Evolutionary conservation across 495 filamentous ascomycete genomes (phyloP), one percentile per base, ranked within the genome.

Genomic region (Thozetella sp.): DNA sequence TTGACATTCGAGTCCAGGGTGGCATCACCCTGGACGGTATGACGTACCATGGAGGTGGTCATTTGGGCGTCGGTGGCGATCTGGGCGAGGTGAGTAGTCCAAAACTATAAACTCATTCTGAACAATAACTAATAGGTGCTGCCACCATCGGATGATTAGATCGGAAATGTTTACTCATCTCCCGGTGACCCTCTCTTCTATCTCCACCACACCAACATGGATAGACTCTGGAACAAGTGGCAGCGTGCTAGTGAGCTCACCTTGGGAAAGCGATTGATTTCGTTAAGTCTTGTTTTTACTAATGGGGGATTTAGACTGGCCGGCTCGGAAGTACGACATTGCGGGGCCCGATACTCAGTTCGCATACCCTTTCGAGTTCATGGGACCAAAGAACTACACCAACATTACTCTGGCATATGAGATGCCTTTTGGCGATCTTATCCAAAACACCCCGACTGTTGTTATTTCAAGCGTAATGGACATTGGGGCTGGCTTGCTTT

Each of bases 141-240:
- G 30, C 30, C 30, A 6, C 15, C 15, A 37, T 37, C 30, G 15
- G 6, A 6, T 15, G 30, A 37, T 37, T 10, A 76, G 58, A 65
- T 67, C 53, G 37, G 57, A 17, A 64, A 71, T 46, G 62, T 66
- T 45, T 70, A 63, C 54, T 66, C 65, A 1, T 68, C 66, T 2
- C 68, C 68, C 23, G 71, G 72, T 11, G 85, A 88, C 57, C 85
- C 84, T 3, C 64, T 83, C 0, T 86, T 87, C 63, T 83, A 80
- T 63, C 74, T 86, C 55, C 84, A 88, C 63, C 83, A 87, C 60
- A 74, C 73, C 3, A 75, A 84, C 62, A 64, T 88, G 1, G 85
- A 86, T 64, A 76, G 83, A 0, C 37, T 86, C 17, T 88, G 84
- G 84, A 77, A 75, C 72, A 64, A 73, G n/a, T 88, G 85, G 85